Percentiles rank a stretch among this genome's conserved stretches.
phyloP scores from a whole-genome alignment of 176 grass and related monocot genomes.

The Bolboschoenus planiculmis region DNA sequence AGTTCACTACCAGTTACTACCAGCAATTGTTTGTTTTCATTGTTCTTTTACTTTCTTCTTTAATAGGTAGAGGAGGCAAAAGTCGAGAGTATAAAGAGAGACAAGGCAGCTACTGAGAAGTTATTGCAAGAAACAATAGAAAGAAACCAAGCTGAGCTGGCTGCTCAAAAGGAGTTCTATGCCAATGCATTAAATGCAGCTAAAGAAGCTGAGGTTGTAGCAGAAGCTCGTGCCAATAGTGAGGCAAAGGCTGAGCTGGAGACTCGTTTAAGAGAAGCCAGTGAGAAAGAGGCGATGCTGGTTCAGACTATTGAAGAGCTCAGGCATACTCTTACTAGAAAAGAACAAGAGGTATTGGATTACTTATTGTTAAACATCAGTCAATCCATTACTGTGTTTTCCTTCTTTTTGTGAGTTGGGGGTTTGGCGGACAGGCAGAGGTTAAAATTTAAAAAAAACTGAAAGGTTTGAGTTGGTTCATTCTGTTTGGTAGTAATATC shows the following conservation, averaged over 20 bases:
- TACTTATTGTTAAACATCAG: neutral
- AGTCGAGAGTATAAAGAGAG: conserved; percentile 94
- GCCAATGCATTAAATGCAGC: conserved; percentile 93
- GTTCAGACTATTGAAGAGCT: conserved; percentile 97
- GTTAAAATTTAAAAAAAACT: neutral
- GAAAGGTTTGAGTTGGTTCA: neutral
- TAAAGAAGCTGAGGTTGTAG: conserved; percentile 87
- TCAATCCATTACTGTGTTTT: neutral
- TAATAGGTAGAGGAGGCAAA: conserved; percentile 91
- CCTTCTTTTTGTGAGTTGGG: neutral
- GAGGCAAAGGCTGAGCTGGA: conserved; percentile 94
- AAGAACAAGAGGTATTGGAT: conserved; percentile 76
- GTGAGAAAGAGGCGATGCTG: conserved; percentile 80
- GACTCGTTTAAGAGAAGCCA: conserved; percentile 72
- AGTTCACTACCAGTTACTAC: neutral
- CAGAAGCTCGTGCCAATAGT: conserved; percentile 85
- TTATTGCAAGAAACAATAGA: conserved; percentile 98
- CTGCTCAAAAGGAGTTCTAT: conserved; percentile 97
- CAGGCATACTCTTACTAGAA: conserved; percentile 84
- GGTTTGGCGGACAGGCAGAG: neutral
- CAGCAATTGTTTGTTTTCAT: conserved; percentile 11
- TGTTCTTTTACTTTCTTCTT: conserved; percentile 31
- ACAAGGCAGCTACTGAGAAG: conserved; percentile 87
- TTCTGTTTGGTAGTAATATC: neutral
- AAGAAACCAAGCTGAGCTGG: conserved; percentile 90